Base-by-base conservation (phyloP, 768 basidiomycete species). In the Amanita pallidorosea region DNA sequence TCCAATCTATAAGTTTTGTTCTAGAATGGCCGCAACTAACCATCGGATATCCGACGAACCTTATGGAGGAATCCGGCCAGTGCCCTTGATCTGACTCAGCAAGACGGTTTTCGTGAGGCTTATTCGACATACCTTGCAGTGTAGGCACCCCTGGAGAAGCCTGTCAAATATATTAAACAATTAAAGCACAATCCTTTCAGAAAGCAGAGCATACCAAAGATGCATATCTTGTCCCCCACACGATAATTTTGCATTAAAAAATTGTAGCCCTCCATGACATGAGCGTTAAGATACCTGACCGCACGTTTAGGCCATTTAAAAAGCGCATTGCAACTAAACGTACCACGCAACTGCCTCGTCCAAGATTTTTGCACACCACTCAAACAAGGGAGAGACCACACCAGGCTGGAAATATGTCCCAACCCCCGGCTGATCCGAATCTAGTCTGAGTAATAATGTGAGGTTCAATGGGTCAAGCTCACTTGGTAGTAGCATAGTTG, bases 191-290 rank as follows among this genome's bases (percentile, higher is more conserved):
- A n/a, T 23, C n/a, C 12, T 8, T 35, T 13, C 13, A 34, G 2
- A 18, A 23, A 56, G 17, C 53, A 58, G 33, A 35, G 58, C 68
- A 22, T 50, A 81, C 83, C 85, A 52, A 88, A 87, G 18, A 88
- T 63, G 58, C 81, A 87, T 29, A 89, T 76, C 61, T 74, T 85
- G 61, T 88, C 86, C 1, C 87, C 88, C 0, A 65, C 57, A n/a
- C 67, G 70, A 60, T 83, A 88, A 57, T 84, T 88, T 54, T 83
- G 73, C 88, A 90, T 88, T 47, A 90, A 65, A 62, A 82, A 90
- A 54, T 67, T 69, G 63, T 90, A 91, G 0, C 88, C 88, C 7
- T 76, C 81, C 65, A 80, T 76, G 20, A 88, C 81, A 64, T 88
- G 86, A 1, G 60, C 73, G 48, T 81, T 79, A 37, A 88, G 68